Evolutionary conservation across 805 yeast species (phyloP), one percentile per base, ranked within the genome.

Genomic region (Ogataea paradorogensis): DNA sequence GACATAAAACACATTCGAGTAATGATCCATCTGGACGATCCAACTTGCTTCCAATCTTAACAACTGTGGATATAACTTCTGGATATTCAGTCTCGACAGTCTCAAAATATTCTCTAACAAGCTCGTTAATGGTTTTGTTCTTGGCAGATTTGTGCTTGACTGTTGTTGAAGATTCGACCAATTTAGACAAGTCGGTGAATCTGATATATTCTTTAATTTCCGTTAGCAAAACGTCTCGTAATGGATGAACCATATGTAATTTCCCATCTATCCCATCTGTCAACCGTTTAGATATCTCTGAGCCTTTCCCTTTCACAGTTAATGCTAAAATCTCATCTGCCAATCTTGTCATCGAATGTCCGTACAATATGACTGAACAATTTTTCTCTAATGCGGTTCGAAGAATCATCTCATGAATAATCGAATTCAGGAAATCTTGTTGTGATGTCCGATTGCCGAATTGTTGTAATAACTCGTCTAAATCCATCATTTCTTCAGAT

Each of bases 11-110:
- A 59, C 95, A 87, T 5, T 33, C 36, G 5, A 48, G 16, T 8
- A 35, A 20, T 2, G 27, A 6, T 13, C 33, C 43, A 7, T 14
- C 40, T 0, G 85, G 86, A 7, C 69, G 69, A 2, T 71, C 73
- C 31, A 90, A 63, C 58, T 91, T 89, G 33, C 81, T 81, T 5
- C 93, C 96, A 0, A 95, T 89, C 49, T 86, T 82, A 10, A 89
- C 89, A 15, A 91, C 97, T 0, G 98, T 90, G 0, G 96, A 84
- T 3, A 90, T 89, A 2, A 91, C 85, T 41, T 91, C 86, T 0
- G 95, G 89, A 56, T 89, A 89, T 11, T 80, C 89, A 5, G 71
- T 71, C 53, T 87, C 95, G 16, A 90, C 77, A 24, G 71, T 70
- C 22, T 67, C 71, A 51, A 87, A 87, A 60, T 91, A 91, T 35